A percentile compares a stretch with the other conserved stretches of the same genome.
Evolutionary conservation across 306 rosid species (phyloP).

Genomic region (Begonia peltatifolia): DNA sequence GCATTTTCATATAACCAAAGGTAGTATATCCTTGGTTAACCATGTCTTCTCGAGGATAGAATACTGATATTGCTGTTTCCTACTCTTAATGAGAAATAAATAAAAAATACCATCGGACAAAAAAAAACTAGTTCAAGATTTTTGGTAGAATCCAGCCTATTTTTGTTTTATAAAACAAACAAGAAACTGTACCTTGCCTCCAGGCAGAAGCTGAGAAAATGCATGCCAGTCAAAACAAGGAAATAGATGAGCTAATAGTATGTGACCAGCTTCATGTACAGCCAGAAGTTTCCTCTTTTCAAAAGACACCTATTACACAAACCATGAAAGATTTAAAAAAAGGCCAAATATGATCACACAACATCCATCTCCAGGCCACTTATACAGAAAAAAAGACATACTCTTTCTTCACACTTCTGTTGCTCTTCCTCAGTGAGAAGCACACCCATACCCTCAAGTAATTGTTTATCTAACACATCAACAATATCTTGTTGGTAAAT

Average conservation of each 20-base stretch:
- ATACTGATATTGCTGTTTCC: slow-evolving; percentile 94
- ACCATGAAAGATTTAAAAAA: slow-evolving; percentile 4
- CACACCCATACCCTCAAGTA: slow-evolving; percentile 99
- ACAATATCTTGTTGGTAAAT: slow-evolving; percentile 61
- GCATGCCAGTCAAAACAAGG: slow-evolving; percentile 98
- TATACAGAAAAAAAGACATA: slow-evolving; percentile 14
- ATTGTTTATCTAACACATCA: slow-evolving; percentile 91
- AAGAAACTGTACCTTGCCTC: slow-evolving; percentile 71
- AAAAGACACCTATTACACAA: slow-evolving; percentile 36
- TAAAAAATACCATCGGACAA: too few species aligned
- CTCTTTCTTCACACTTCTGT: slow-evolving; percentile 75
- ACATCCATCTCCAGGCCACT: slow-evolving; percentile 6
- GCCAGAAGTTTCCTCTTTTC: slow-evolving; percentile 85
- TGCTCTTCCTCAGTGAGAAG: slow-evolving; percentile 98
- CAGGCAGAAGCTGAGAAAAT: slow-evolving; percentile 96
- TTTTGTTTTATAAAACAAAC: neutral
- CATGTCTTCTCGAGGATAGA: slow-evolving; percentile 89
- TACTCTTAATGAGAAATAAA: slow-evolving; percentile 19
- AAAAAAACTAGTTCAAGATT: too few species aligned
- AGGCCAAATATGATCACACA: slow-evolving; percentile 5
- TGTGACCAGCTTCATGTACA: slow-evolving; percentile 97
- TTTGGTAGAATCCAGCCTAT: too few species aligned
- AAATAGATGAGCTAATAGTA: slow-evolving; percentile 83
- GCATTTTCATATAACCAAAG: slow-evolving; percentile 92
- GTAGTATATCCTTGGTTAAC: slow-evolving; percentile 95